phyloP scores from a whole-genome alignment of 2,329 filamentous ascomycete species.

The Immersiporthe knoxdaviesiana region DNA sequence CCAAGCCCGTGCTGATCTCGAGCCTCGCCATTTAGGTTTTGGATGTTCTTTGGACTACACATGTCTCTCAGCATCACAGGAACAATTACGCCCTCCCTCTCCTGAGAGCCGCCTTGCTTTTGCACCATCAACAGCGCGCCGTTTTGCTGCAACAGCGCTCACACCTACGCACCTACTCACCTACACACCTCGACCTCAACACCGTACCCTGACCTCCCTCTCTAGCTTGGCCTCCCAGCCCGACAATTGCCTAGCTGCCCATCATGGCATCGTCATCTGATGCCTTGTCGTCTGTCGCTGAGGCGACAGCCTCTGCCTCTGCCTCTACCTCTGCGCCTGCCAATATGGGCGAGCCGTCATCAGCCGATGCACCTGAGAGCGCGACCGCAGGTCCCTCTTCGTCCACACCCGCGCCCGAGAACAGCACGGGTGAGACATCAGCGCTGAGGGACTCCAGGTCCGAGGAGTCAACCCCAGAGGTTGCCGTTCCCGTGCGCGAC shows the following conservation, averaged over 20 bases:
- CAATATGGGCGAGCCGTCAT: slow-evolving; percentile 22
- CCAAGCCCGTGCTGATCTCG: slow-evolving; percentile 11
- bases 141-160: slow-evolving; percentile 26
- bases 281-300: slow-evolving; percentile 12
- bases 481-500: slow-evolving; percentile 47
- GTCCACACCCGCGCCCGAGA: slow-evolving; percentile 38
- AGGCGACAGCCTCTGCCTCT: slow-evolving; percentile 14
- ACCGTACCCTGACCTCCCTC: slow-evolving; percentile 7
- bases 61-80: background rate
- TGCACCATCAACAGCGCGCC: slow-evolving; percentile 22
- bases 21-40: slow-evolving; percentile 21
- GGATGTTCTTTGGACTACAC: slow-evolving; percentile 7
- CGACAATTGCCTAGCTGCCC: background rate
- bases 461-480: slow-evolving; percentile 34
- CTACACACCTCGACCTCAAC: slow-evolving; percentile 16
- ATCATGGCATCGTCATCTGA: slow-evolving; percentile 30
- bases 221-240: background rate
- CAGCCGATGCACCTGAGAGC: slow-evolving; percentile 19
- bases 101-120: slow-evolving; percentile 13
- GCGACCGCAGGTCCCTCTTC: slow-evolving; percentile 34
- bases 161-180: slow-evolving; percentile 6
- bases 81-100: background rate
- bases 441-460: slow-evolving; percentile 32
- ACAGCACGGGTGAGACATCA: slow-evolving; percentile 30
- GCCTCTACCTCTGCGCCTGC: slow-evolving; percentile 18